Percentiles rank a stretch among this genome's conserved stretches.
Evolutionary conservation across 345 rosid species (phyloP).

Genomic region (Ceriops decandra): DNA sequence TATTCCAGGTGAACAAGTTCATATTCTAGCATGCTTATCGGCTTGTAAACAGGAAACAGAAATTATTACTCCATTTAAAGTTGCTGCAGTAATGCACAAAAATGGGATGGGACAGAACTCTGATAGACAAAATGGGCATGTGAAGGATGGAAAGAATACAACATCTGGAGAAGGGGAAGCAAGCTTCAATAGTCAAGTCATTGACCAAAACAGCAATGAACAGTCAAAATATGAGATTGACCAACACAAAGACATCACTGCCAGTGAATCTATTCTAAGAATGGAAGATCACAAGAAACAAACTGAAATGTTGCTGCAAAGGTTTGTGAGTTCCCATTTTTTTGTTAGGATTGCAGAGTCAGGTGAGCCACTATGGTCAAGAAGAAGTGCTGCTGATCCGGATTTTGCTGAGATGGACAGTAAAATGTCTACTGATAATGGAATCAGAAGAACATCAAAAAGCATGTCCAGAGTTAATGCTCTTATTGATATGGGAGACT

Average conservation of each 20-base stretch:
- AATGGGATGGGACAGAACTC: conserved; percentile 55
- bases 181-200: conserved; percentile 37
- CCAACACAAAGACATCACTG: conserved; percentile 50
- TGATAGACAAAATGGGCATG: conserved; percentile 48
- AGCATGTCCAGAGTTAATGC: conserved; percentile 43
- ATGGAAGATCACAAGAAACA: conserved; percentile 80
- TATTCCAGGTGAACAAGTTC: conserved; percentile 83
- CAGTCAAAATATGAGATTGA: conserved; percentile 47
- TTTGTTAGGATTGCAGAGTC: conserved; percentile 91
- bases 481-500: conserved; percentile 76
- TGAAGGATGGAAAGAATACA: conserved; percentile 31
- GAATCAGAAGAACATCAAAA: conserved; percentile 24
- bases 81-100: conserved; percentile 85
- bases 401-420: conserved; percentile 35
- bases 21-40: conserved; percentile 83
- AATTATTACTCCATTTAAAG: conserved; percentile 86
- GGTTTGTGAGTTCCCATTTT: conserved; percentile 88
- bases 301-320: conserved; percentile 65
- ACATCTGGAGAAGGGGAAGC: conserved; percentile 42
- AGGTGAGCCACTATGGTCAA: conserved; percentile 83
- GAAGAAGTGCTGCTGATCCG: conserved; percentile 39
- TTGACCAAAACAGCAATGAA: conserved; percentile 48
- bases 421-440: conserved; percentile 21
- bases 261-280: conserved; percentile 77
- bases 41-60: conserved; percentile 70